Base-by-base conservation (phyloP, 2,329 filamentous ascomycete genomes). In the Ophiostoma quercus region DNA sequence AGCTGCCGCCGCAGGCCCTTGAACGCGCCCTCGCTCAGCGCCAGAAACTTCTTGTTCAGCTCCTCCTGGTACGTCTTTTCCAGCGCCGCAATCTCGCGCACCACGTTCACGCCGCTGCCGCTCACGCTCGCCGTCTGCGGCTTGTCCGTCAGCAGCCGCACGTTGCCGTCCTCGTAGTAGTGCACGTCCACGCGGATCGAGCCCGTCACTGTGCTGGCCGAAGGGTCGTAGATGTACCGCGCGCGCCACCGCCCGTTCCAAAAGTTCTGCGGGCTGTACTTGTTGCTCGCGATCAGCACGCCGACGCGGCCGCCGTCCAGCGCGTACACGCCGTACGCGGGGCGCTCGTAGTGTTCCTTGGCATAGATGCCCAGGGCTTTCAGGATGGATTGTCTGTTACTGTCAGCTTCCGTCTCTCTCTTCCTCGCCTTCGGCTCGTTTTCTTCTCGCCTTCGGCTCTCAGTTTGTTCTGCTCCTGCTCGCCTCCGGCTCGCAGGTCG, bases 81-180 rank as follows among this genome's bases (percentile, higher is more conserved):
- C 32, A 85, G 85, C 4, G 83, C 81, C 4, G 91, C 90, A 75
- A 99, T 92, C 78, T 92, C 90, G 79, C 87, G 89, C 73, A 90
- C 84, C 66, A 98, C 86, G 37, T 89, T 90, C 0, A 86, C 85
- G 7, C 88, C 89, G 2, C 85, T 87, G 54, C 83, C 84, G 8
- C 87, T 79, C n/a, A 91, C 79, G 9, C 85, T 86, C 2, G 86
- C 79, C 0, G 84, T 84, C 14, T 94, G 79, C 12, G 90, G 83
- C 82, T 97, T 97, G 76, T 87, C 90, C n/a, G 95, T 97, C 73
- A 94, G 85, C 71, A 99, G 86, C 2, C 95, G 90, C 71, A 99
- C 95, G 78, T 99, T 99, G 73, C 95, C 95, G 78, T 99, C 96
- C 82, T 99, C 95, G 82, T 99, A 99, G 85, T 99, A 99, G 84